Evolutionary conservation across 2,329 filamentous ascomycete genomes (phyloP).

Genomic region (Aureobasidium sp.): DNA sequence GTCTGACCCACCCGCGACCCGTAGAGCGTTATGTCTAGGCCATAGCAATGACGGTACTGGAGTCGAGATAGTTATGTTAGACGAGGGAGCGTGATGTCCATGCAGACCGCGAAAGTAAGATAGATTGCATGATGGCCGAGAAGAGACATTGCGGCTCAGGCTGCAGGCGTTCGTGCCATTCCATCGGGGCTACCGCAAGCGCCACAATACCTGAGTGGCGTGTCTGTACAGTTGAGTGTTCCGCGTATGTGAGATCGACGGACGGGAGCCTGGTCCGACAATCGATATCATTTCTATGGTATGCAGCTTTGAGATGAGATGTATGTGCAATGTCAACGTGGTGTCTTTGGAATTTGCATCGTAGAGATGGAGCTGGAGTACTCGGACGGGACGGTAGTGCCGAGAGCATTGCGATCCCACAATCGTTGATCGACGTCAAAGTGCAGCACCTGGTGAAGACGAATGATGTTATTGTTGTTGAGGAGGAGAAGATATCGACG

Average conservation of each 20-base stretch:
- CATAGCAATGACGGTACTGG: neutral
- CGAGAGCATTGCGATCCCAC: too few relatives aligned
- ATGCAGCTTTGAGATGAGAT: neutral
- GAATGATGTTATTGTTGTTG: neutral
- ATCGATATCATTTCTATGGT: neutral
- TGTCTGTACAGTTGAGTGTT: neutral
- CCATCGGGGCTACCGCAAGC: neutral
- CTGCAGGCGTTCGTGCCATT: slow-evolving; percentile 10
- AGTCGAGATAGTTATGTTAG: too few relatives aligned
- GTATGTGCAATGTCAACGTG: neutral
- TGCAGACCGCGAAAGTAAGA: neutral
- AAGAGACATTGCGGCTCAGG: neutral
- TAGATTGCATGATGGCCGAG: too few relatives aligned
- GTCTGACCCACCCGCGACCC: neutral
- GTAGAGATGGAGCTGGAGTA: neutral
- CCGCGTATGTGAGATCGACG: neutral
- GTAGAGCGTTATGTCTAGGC: neutral
- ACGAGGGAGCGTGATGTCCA: neutral
- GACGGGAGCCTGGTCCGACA: neutral
- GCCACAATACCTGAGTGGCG: neutral
- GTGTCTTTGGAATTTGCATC: too few relatives aligned
- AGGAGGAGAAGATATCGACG: neutral
- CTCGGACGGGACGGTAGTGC: neutral
- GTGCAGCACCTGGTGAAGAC: neutral
- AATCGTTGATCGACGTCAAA: neutral